Base-by-base conservation (phyloP, 768 basidiomycete genomes). In the Hygrophorus pudorinus region DNA sequence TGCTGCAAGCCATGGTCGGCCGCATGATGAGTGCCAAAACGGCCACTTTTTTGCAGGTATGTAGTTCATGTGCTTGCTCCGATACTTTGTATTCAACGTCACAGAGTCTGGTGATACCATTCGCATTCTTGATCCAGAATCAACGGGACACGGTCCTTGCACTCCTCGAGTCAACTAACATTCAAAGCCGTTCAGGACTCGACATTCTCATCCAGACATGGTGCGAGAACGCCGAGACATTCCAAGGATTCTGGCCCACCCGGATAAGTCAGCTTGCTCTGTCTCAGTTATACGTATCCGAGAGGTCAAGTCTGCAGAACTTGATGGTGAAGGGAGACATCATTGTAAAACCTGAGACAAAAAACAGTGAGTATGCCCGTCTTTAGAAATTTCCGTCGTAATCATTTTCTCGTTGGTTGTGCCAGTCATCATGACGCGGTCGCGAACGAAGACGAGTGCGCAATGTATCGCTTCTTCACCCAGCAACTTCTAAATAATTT, bases 351-450 rank as follows among this genome's bases (percentile, higher is more conserved):
- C 78, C 79, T 2, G 79, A 81, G 52, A 89, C 85, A 21, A 75
- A 78, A 52, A 73, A 93, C 61, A 83, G 90, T 92, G 60, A 70
- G 85, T 24, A 32, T 31, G 14, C 39, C 21, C 43, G 44, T 35
- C 29, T 41, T 33, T 33, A 14, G 12, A 14, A 13, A 33, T 17
- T 24, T 29, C 35, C 38, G n/a, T 12, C 17, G 49, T 48, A 44
- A 42, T 41, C 38, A 44, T 48, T 51, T 31, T 13, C 44, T 44
- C 34, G 39, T 41, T 31, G 14, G 13, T 51, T 38, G 34, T 53
- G 53, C 46, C 58, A 94, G 91, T 90, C 55, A 97, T 98, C 62
- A 90, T 97, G 87, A 98, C 96, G 38, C 79, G 96, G 49, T 94
- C 94, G 27, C 74, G 79, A 55, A 88, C 96, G 41, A 87, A 80